Conservation (phyloP, 108 stramenopile species). For the Nannochloropsis gaditana region DNA sequence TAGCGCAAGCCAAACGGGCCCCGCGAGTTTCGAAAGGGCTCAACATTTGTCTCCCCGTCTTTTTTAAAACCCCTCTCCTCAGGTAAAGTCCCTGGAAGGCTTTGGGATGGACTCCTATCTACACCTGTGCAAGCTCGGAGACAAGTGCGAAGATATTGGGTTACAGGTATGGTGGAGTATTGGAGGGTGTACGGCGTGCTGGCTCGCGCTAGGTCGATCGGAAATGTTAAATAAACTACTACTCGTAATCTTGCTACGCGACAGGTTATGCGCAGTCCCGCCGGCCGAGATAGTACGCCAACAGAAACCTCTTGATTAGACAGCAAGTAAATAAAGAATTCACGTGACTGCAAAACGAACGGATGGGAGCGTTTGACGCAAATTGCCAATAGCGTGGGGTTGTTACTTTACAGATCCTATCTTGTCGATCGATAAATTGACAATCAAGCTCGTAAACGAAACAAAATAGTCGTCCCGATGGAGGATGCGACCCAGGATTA, state of each 20-base stretch:
- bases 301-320: neutral
- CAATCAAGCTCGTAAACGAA: too few species aligned
- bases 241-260: neutral
- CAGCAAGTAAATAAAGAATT: too few species aligned
- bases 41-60: neutral
- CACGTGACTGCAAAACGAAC: too few species aligned
- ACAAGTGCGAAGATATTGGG: neutral
- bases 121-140: constrained; percentile 53
- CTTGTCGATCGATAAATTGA: too few species aligned
- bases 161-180: neutral
- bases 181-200: neutral
- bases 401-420: too few species aligned
- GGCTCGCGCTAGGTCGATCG: neutral
- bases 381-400: too few species aligned
- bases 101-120: constrained; percentile 91
- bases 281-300: neutral
- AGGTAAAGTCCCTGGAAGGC: constrained; percentile 82
- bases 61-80: constrained; percentile 10
- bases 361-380: too few species aligned
- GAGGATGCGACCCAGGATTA: too few species aligned
- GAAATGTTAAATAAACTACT: neutral
- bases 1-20: too few species aligned
- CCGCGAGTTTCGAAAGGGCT: neutral
- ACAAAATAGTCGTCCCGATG: too few species aligned
- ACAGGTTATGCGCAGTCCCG: neutral